Base-by-base conservation (phyloP, 192 early-diverging fungal species). In the Umbelopsis sp. region DNA sequence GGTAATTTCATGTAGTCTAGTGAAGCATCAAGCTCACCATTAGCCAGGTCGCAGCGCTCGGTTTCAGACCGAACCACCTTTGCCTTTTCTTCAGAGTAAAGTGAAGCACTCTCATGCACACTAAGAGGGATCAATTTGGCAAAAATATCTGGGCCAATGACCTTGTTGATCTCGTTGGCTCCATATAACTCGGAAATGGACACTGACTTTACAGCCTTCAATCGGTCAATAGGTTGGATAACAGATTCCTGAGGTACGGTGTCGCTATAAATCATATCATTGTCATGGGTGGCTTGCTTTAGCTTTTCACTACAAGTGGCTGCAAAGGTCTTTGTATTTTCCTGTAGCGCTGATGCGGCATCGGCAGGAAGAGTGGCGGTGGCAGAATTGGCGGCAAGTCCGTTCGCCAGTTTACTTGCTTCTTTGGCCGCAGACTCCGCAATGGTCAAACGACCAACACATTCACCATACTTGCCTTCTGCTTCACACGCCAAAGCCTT, bases 1-100 rank as follows among this genome's bases (percentile, higher is more conserved):
- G 94, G 90, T 23, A 99, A 79, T 68, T 96, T 91, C 92, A 98
- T 91, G 44, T 93, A 95, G 55, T 92, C 90, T 23, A 99, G 75
- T 6, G 91, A 85, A 22, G 90, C 91, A 49, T 92, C 85, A 16
- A 97, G 74, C 71, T 99, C 96, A 25, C 82, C 88, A 75, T 98
- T 92, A 7, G 94, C 92, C 7, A 89, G 71, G 51, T 94, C 93
- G 33, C 90, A 92, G 70, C 85, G 81, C 69, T 90, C 94, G 22
- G 89, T 86, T 58, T 95, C 93, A 22, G 83, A 76, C 23, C 97
- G 89, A 8, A 97, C 85, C 41, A 99, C 71, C 81, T 96, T 95
- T 20, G 95, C 96, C 81, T 97, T 95, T 76, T 97, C 95, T 75
- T 98, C 97, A 22, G 95, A 96, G 71, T 99, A 99, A 69, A 98